Base-by-base conservation (phyloP, 306 rosid species). In the Sindora glabra region DNA sequence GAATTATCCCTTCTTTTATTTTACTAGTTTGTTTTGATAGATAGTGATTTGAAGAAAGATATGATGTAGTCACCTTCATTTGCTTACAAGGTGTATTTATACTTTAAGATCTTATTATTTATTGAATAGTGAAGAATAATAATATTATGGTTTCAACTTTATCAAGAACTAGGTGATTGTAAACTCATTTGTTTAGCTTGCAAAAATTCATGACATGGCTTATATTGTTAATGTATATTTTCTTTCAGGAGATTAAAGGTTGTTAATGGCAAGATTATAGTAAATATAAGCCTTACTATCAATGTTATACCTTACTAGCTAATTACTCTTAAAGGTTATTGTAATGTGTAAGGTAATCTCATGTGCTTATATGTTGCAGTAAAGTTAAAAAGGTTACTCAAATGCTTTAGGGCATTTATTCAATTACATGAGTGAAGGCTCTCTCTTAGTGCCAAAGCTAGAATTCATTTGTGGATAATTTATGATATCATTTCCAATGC, bases 401-500 rank as follows among this genome's bases (percentile, higher is more conserved):
- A 60, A 68, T 86, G 79, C 95, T 91, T 54, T 87, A 88, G 78
- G 88, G 90, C 58, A 91, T 91, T 77, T 95, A 91, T 67, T 61
- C 78, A 64, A 81, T 85, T 73, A 78, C 95, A 75, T 69, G 96
- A 25, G 63, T 85, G 86, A 96, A 91, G 85, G 98, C 96, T 38
- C 73, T 91, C 84, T 68, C 92, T 91, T 70, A 95, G 96, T 37
- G 63, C 69, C 29, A 88, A 86, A 77, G 85, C 83, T 62, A 95
- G 89, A 59, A 72, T 88, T 55, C 98, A 91, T 78, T 96, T 96
- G 1, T 76, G 83, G 84, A 91, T 88, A 44, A 80, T 91, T 70
- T 83, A 79, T 61, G 86, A 81, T 69, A 91, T 91, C 62, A 88
- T 91, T 74, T 91, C 98, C 61, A 88, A 91, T 66, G 96, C 96